phyloP scores from a whole-genome alignment of 208 protist species.

The Leishmania martiniquensis region DNA sequence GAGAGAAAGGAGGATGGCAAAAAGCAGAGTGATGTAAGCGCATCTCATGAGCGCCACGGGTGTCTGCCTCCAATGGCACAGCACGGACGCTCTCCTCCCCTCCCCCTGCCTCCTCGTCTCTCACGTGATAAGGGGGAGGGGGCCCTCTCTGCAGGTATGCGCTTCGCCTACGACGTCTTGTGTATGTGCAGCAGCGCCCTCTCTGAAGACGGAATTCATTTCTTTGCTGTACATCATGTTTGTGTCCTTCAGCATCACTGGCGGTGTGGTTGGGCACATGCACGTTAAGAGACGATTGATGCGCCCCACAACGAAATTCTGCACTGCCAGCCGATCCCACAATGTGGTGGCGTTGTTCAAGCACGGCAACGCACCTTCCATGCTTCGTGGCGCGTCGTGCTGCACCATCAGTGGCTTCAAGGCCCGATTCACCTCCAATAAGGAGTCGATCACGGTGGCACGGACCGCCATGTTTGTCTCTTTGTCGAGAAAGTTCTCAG shows the following conservation, averaged over 20 bases:
- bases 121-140: not conserved
- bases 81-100: too few species aligned
- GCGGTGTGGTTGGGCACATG: constrained; percentile 54
- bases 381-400: not conserved
- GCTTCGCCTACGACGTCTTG: not conserved
- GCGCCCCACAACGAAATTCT: constrained; percentile 60
- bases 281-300: constrained; percentile 69
- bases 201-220: too few species aligned
- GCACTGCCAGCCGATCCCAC: constrained; percentile 53
- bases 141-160: not conserved
- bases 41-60: not conserved
- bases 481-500: constrained; percentile 53
- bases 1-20: not conserved
- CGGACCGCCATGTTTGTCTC: constrained; percentile 74
- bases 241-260: constrained; percentile 36
- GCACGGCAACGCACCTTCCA: constrained; percentile 22
- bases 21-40: not conserved
- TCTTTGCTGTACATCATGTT: constrained; percentile 30
- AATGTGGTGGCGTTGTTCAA: constrained; percentile 36
- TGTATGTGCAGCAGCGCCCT: not conserved
- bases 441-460: constrained; percentile 47
- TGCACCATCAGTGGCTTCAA: constrained; percentile 18
- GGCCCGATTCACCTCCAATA: constrained; percentile 50
- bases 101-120: not conserved
- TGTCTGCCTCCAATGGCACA: not conserved